phyloP scores from a whole-genome alignment of 2,329 filamentous ascomycete species.

The Acrodontium crateriforme region DNA sequence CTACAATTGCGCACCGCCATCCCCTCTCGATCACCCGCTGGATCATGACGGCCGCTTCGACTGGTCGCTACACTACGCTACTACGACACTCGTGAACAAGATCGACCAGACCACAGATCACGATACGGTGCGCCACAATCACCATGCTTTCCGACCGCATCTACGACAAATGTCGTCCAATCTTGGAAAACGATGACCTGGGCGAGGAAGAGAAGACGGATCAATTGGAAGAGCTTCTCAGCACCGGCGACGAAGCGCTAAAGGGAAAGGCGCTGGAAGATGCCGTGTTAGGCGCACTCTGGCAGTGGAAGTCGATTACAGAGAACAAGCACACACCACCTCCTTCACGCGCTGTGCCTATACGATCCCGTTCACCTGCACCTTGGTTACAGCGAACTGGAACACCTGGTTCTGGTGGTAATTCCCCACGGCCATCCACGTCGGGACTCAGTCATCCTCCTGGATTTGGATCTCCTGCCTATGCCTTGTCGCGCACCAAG shows the following conservation, averaged over 20 bases:
- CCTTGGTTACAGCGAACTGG: constrained; percentile 68
- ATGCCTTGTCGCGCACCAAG: constrained; percentile 54
- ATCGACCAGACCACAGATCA: not conserved
- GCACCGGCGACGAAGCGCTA: constrained; percentile 56
- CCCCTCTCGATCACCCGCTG: too few species aligned
- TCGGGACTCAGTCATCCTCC: constrained; percentile 75
- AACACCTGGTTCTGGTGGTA: constrained; percentile 28
- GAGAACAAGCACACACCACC: constrained; percentile 54
- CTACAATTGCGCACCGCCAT: too few species aligned
- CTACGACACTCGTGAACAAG: too few species aligned
- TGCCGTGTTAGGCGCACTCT: constrained; percentile 77
- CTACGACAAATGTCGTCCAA: constrained; percentile 79
- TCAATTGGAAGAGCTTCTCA: constrained; percentile 72
- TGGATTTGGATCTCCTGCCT: constrained; percentile 41
- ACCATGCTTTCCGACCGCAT: constrained; percentile 85
- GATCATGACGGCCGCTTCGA: too few species aligned
- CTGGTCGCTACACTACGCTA: too few species aligned
- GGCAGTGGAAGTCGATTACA: constrained; percentile 59
- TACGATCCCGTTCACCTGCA: constrained; percentile 81
- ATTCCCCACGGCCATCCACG: constrained; percentile 58
- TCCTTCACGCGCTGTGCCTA: constrained; percentile 65
- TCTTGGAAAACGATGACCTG: constrained; percentile 67
- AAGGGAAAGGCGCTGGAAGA: constrained; percentile 72
- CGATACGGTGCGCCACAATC: constrained; percentile 7
- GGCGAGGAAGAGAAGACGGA: constrained; percentile 96